Evolutionary conservation across 768 basidiomycete species (phyloP), one percentile per base, ranked within the genome.

Genomic region (Tubosaeta brunneosetosa): DNA sequence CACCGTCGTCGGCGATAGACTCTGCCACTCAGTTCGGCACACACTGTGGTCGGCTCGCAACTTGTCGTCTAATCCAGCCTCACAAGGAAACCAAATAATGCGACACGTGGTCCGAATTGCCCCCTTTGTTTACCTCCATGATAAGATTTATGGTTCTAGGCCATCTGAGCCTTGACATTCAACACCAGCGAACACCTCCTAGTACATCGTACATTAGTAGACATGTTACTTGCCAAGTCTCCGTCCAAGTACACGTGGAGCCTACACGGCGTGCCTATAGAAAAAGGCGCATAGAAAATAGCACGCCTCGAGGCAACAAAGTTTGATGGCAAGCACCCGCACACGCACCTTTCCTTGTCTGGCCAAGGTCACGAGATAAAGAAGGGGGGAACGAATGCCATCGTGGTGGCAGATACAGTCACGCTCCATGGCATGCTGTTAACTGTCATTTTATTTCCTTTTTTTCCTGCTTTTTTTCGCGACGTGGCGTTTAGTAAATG

Each of bases 301-400:
- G 52, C 46, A 55, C 44, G 52, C 64, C 66, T 68, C 66, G 55
- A 66, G 64, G 61, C 46, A 61, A 50, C 49, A 66, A 49, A 40
- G 65, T 66, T 66, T 66, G 65, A 66, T 67, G 59, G 51, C 19
- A 22, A 58, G 33, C 31, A 6, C 27, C 19, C 11, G 44, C 38
- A 29, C 34, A 32, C 4, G 34, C 50, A 47, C 49, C 31, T 45
- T 50, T 29, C 55, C 50, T 50, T 26, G 22, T 55, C 14, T 6
- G 50, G 32, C 29, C 8, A 36, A 36, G 16, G 34, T 34, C 22
- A 34, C 32, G 33, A 25, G n/a, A 22, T 22, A 14, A 12, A 16
- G 10, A 22, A 14, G 32, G 13, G 14, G 9, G 42, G 34, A 22
- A 22, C 22, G 22, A 3, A 22, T 22, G 22, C 22, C 22, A 40